These are phyloP conservation scores for Cymbopogon citratus DNA, from an alignment of 176 grass and related monocot genomes.

Conservation along the genomic window DNA sequence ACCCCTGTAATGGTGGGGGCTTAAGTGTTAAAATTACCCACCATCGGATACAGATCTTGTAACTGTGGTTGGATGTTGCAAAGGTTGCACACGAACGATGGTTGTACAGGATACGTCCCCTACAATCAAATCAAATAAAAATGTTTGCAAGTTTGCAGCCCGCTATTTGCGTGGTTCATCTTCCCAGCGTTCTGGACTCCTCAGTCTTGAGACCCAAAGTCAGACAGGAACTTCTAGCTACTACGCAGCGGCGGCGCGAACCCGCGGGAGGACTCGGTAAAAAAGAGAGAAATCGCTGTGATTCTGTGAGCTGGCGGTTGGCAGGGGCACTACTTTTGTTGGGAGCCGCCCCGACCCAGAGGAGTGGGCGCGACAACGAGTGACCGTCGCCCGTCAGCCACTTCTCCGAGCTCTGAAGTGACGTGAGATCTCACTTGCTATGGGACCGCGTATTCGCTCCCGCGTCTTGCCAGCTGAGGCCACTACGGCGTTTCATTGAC, in stretches of 20 bases:
- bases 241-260: neutral
- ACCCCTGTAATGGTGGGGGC: no score
- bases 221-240: no score
- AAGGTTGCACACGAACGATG: no score
- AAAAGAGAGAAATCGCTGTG: neutral
- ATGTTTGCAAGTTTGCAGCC: no score
- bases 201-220: no score
- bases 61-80: no score
- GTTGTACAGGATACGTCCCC: no score
- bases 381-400: neutral
- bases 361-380: neutral
- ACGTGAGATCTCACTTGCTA: constrained; percentile 3
- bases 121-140: no score
- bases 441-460: constrained; percentile 8
- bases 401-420: neutral
- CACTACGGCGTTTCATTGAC: constrained; percentile 20
- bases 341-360: neutral
- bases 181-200: no score
- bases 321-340: neutral
- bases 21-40: no score
- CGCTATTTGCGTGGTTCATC: no score
- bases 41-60: no score
- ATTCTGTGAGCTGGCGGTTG: neutral
- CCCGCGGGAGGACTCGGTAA: constrained; percentile 30
- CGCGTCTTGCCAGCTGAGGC: constrained; percentile 34